Evolutionary conservation across 176 grass and related monocot genomes (phyloP), one percentile per base, ranked within the genome.

Genomic region (Musa acuminata): DNA sequence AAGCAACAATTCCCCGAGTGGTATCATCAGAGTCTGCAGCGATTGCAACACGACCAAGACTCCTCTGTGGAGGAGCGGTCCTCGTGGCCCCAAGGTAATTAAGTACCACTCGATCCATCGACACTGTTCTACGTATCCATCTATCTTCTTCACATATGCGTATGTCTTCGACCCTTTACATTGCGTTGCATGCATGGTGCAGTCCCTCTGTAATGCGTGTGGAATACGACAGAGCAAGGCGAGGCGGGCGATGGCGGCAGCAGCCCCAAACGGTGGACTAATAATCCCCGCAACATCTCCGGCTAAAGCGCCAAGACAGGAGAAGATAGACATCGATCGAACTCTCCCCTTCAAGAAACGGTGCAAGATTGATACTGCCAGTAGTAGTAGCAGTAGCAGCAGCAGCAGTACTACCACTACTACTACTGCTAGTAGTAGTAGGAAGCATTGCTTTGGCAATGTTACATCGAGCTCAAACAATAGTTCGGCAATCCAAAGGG

Each of bases 191-290:
- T 43, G 35, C 35, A 43, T 87, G 86, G 78, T 55, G 88, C 88
- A 99, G 96, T 99, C 96, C 17, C 91, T 99, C 24, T 99, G 96
- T 76, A 99, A 99, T 82, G 96, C 96, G 4, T 99, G 96, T 3
- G 96, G 96, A 13, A 99, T 99, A 80, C 83, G 96, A 65, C 96
- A 99, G 83, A 76, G 96, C 67, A 99, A 99, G 88, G 96, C 91
- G 51, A 69, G 91, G 29, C 88, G 87, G 76, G 88, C 96, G 54
- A 85, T 92, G 89, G 84, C 80, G 78, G 75, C 73, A 52, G 84
- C 78, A 4, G 53, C 43, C 2, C 9, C 35, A 9, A 19, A 9
- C 9, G 72, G 52, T 11, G 72, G 52, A 11, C n/a, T 29, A 8
- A 14, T 55, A 8, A 14, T 55, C 53, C 21, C 72, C 52, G 13